Evolutionary conservation across 108 stramenopile species (phyloP), one percentile per base, ranked within the genome.

Genomic region (Mediolabrus comicus): DNA sequence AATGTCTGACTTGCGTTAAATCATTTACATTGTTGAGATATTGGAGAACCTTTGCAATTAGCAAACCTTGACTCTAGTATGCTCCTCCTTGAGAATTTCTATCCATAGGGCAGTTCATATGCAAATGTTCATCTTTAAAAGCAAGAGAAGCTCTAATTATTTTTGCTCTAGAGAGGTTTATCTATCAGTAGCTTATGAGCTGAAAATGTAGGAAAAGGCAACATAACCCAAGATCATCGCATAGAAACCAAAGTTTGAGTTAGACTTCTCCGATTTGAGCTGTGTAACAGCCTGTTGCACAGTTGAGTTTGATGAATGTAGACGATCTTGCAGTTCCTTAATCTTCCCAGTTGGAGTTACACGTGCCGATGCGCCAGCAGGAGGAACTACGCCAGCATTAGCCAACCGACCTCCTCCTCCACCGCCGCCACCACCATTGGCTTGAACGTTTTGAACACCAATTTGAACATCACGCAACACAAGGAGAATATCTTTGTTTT

Each of bases 401-500:
- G 79, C 80, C 58, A 83, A 59, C 28, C 84, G 74, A 62, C 69
- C 67, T 29, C 61, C 72, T 41, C 77, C 72, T 53, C 80, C 76
- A 38, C 71, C 69, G 27, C 74, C 74, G 34, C 90, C 69, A 34
- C 74, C 74, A 41, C 90, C 87, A 49, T 69, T 71, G 10, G 86
- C 79, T 67, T 86, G 86, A 58, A 91, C 80, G 16, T 87, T 86
- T 69, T 92, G 89, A 11, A 91, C 85, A 39, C 91, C 89, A 79
- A 96, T 93, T 67, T 97, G 96, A 61, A 98, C 89, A 63, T 97
- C 96, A 22, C 96, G 86, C 53, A 98, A 72, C n/a, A 96, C 96
- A 59, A 96, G 69, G 14, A 98, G 67, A 62, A 97, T 87, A 36
- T 98, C 97, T 81, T 96, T 94, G 79, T 95, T 92, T 60, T 96